Conservation (phyloP, 2,329 filamentous ascomycete genomes). For the Aspergillus pseudonomiae region DNA sequence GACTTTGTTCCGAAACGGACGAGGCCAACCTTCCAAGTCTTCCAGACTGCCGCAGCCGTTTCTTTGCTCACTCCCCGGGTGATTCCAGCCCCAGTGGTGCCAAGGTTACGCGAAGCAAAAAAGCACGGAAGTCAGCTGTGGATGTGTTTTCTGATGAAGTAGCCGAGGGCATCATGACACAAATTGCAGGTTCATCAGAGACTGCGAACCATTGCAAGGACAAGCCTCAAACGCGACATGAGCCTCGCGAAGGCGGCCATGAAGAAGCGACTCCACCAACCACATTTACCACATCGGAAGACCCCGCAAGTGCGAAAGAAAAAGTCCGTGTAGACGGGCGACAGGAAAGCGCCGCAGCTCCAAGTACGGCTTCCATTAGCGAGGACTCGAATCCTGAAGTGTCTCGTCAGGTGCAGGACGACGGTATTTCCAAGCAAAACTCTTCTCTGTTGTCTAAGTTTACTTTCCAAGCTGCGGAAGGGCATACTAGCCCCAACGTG, state of each 20-base stretch:
- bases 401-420: constrained; percentile 40
- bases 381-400: constrained; percentile 23
- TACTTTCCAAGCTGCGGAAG: constrained; percentile 31
- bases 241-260: background rate
- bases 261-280: background rate
- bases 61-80: constrained; percentile 44
- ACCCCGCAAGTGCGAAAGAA: background rate
- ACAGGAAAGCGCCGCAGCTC: background rate
- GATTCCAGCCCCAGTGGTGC: constrained; percentile 45
- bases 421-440: constrained; percentile 42
- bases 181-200: constrained; percentile 42
- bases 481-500: background rate
- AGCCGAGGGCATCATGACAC: constrained; percentile 53
- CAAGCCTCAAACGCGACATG: background rate
- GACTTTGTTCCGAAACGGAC: constrained; percentile 54
- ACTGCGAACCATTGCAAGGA: background rate
- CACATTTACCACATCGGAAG: background rate
- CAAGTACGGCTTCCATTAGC: constrained; percentile 14
- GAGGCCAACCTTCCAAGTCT: constrained; percentile 38
- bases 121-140: constrained; percentile 47
- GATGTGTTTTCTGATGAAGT: constrained; percentile 58
- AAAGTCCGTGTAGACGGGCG: background rate
- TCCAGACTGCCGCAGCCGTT: constrained; percentile 48
- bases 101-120: constrained; percentile 41
- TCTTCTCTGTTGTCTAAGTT: constrained; percentile 40